A percentile compares a stretch with the other conserved stretches of the same genome.
phyloP scores from a whole-genome alignment of 495 filamentous ascomycete species.

The Thozetella sp. region DNA sequence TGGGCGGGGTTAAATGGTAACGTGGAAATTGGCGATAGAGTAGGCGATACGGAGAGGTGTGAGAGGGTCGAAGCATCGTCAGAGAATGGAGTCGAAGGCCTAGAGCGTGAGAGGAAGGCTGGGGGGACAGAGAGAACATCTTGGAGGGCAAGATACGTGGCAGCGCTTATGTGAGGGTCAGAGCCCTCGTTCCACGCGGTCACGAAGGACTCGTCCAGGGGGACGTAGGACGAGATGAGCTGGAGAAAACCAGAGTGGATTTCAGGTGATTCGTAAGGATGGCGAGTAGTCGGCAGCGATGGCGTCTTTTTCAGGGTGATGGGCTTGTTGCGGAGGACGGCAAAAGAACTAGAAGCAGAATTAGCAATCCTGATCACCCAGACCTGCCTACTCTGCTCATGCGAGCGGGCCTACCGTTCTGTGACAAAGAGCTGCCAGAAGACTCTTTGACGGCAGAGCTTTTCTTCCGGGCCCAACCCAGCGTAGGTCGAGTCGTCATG shows the following conservation, averaged over 20 bases:
- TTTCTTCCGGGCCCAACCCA: constrained; percentile 43
- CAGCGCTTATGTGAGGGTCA: constrained; percentile 26
- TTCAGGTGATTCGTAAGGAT: constrained; percentile 45
- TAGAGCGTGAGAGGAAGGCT: constrained; percentile 38
- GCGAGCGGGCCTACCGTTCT: constrained; percentile 50
- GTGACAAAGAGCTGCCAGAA: constrained; percentile 70
- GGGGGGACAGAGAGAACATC: constrained; percentile 35
- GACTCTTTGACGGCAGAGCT: constrained; percentile 53
- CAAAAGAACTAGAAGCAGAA: constrained; percentile 17
- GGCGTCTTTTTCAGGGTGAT: constrained; percentile 52
- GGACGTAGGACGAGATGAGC: constrained; percentile 49
- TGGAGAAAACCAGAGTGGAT: constrained; percentile 56
- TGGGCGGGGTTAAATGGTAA: neutral
- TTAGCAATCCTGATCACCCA: no score
- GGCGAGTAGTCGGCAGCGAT: constrained; percentile 43
- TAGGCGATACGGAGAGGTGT: neutral
- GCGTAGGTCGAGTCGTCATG: constrained; percentile 58
- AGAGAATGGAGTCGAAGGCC: constrained; percentile 36
- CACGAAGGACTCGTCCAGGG: constrained; percentile 33
- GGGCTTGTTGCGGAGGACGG: constrained; percentile 54
- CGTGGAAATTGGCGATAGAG: neutral
- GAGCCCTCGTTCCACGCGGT: constrained; percentile 32
- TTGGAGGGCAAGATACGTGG: constrained; percentile 47
- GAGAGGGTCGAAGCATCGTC: constrained; percentile 19
- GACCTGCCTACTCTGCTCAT: no score